These are phyloP conservation scores for Alternaria longipes DNA, from an alignment of 2,329 filamentous ascomycete genomes.

Conservation along the genomic window DNA sequence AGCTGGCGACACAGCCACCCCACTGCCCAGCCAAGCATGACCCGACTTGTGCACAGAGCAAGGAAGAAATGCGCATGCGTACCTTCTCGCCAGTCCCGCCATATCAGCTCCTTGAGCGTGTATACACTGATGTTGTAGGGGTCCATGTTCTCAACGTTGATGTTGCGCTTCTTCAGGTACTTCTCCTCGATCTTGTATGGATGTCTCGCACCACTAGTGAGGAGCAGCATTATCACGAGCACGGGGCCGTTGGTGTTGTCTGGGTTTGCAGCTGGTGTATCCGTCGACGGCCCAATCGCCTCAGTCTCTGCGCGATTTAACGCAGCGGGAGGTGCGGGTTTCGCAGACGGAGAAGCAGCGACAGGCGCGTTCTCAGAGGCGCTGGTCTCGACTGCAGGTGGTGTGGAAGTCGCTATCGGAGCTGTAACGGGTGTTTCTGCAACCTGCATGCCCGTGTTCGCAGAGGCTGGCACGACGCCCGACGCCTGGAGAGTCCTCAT, in stretches of 20 bases:
- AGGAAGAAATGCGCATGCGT: constrained; percentile 28
- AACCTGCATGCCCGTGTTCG: constrained; percentile 23
- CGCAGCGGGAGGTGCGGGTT: constrained; percentile 34
- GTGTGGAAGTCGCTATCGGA: constrained; percentile 20
- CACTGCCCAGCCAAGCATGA: background rate
- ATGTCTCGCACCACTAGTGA: constrained; percentile 83
- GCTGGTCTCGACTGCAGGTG: constrained; percentile 22
- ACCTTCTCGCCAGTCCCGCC: constrained; percentile 88
- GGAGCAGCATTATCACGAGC: constrained; percentile 81
- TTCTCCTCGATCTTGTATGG: constrained; percentile 89
- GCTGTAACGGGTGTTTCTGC: constrained; percentile 29
- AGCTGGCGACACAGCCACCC: background rate
- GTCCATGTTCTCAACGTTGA: constrained; percentile 78
- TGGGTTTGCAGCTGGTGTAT: constrained; percentile 52
- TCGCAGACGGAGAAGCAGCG: constrained; percentile 27
- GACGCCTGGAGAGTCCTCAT: constrained; percentile 45
- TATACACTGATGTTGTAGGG: constrained; percentile 93
- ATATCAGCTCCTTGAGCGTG: constrained; percentile 91
- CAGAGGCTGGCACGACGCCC: constrained; percentile 24
- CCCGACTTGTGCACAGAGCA: background rate
- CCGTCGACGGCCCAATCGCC: constrained; percentile 59
- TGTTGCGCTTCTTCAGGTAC: constrained; percentile 82
- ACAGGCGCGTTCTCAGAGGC: constrained; percentile 23
- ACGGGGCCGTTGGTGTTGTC: constrained; percentile 52
- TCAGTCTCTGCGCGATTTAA: constrained; percentile 53